Base-by-base conservation (phyloP, 129 eudicot species). In the Scalesia atractyloides region DNA sequence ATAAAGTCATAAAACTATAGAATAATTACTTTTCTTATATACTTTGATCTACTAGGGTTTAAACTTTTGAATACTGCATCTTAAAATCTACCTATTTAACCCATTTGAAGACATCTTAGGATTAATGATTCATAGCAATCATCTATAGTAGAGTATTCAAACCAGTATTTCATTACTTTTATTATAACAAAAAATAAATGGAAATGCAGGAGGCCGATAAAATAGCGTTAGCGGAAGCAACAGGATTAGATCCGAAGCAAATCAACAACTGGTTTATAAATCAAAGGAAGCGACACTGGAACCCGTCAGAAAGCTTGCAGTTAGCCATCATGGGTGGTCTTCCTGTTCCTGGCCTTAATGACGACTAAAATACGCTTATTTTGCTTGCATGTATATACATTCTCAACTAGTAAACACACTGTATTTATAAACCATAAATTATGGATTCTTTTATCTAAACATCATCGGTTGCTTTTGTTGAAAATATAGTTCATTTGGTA, bases 241-340 rank as follows among this genome's bases (percentile, higher is more conserved):
- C 95, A 0, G 97, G 97, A 43, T 80, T 91, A 4, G 92, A 91
- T 66, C 90, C 79, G 64, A 91, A 86, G 88, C 97, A 91, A 74
- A 88, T 91, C 60, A 91, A 88, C 84, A 91, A 91, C 53, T 87
- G 95, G 94, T 90, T 90, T 79, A 90, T 90, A 71, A 90, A 90
- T 59, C 97, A 90, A 73, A 76, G 97, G 73, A 91, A 91, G 76
- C 63, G 97, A 7, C 97, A 91, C 62, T 91, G 97, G 97, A 91
- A 87, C 51, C 91, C 95, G 58, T 84, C 97, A 2, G 97, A 91
- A 76, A 83, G 76, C 52, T 85, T 87, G 95, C 91, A 91, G 71
- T 79, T 86, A 46, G 97, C 95, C 36, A 79, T 88, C 1, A 82
- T 88, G 90, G 86, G 83, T 57, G 65, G 80, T 78, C 69, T 85